A percentile compares a stretch with the other conserved stretches of the same genome.
These are phyloP conservation scores for Turnera subulata DNA, from an alignment of 345 rosid species.

Conservation along the genomic window DNA sequence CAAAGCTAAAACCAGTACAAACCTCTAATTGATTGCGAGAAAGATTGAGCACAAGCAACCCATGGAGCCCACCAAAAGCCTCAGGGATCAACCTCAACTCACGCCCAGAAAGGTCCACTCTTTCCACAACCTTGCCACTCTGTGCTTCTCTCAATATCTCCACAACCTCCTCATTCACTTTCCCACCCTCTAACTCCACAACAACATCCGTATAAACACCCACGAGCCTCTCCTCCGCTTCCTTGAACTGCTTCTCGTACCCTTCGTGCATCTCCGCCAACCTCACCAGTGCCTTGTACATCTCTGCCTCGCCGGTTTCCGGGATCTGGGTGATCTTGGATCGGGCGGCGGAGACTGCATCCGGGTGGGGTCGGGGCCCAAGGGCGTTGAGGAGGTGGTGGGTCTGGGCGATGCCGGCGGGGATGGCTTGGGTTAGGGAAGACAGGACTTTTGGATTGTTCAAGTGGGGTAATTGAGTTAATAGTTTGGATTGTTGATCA, in stretches of 20 bases:
- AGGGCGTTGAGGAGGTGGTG: conserved; percentile 6
- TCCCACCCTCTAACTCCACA: conserved; percentile 2
- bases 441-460: conserved; percentile 9
- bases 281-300: conserved; percentile 21
- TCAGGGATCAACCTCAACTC: conserved; percentile 25
- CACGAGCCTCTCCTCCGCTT: conserved; percentile 18
- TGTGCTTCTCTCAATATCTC: conserved; percentile 8
- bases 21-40: conserved; percentile 26
- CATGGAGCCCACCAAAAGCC: conserved; percentile 16
- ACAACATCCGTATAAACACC: conserved; percentile 14
- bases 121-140: conserved; percentile 19
- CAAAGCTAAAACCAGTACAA: background rate
- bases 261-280: conserved; percentile 20
- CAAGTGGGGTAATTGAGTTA: conserved; percentile 15
- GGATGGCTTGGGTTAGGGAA: conserved; percentile 8
- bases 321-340: conserved; percentile 9
- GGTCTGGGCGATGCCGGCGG: conserved; percentile 6
- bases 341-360: conserved; percentile 15
- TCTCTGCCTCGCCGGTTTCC: conserved; percentile 4
- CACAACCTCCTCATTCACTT: conserved; percentile 11
- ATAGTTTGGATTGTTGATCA: background rate
- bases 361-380: conserved; percentile 19
- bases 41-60: conserved; percentile 21
- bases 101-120: conserved; percentile 21
- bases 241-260: conserved; percentile 12